Percentiles rank a stretch among this genome's conserved stretches.
Conservation (phyloP, 179 eudicot genomes). For the Carnegiea gigantea region DNA sequence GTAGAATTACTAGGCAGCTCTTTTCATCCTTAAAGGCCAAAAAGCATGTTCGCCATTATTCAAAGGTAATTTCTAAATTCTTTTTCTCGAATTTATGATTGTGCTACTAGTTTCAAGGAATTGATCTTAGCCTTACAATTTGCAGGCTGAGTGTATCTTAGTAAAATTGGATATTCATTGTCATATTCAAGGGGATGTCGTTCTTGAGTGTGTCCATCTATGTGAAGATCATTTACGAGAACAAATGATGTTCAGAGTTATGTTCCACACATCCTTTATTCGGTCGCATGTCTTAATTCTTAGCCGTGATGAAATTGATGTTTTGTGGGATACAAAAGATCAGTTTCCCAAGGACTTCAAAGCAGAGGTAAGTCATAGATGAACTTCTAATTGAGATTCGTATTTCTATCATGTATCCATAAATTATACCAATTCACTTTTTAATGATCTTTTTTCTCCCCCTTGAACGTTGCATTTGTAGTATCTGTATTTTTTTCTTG, state of each 20-base stretch:
- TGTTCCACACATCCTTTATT: constrained; percentile 90
- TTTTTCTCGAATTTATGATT: not conserved
- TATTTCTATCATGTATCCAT: not conserved
- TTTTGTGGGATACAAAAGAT: constrained; percentile 87
- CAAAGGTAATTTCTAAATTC: constrained; percentile 49
- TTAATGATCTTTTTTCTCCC: not conserved
- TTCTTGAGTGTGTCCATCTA: constrained; percentile 87
- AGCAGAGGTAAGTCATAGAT: constrained; percentile 64
- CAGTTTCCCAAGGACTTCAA: constrained; percentile 70
- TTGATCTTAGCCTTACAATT: constrained; percentile 25
- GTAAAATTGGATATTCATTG: constrained; percentile 71
- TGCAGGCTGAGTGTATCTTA: constrained; percentile 82
- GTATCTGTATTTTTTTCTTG: not conserved
- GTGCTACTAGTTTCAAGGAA: constrained; percentile 11
- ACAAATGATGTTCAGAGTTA: constrained; percentile 80
- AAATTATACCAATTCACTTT: not conserved
- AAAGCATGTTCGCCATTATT: constrained; percentile 52
- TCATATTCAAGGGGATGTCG: constrained; percentile 89
- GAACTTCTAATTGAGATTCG: constrained; percentile 14
- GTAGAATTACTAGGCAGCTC: constrained; percentile 68
- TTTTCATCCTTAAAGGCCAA: constrained; percentile 63
- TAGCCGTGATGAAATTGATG: constrained; percentile 82
- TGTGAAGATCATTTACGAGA: constrained; percentile 57
- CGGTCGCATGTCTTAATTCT: constrained; percentile 70
- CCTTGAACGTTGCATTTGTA: not conserved